Evolutionary conservation across 1,284 basidiomycete species (phyloP).

Genomic region (Xerocomus nothofagi): DNA sequence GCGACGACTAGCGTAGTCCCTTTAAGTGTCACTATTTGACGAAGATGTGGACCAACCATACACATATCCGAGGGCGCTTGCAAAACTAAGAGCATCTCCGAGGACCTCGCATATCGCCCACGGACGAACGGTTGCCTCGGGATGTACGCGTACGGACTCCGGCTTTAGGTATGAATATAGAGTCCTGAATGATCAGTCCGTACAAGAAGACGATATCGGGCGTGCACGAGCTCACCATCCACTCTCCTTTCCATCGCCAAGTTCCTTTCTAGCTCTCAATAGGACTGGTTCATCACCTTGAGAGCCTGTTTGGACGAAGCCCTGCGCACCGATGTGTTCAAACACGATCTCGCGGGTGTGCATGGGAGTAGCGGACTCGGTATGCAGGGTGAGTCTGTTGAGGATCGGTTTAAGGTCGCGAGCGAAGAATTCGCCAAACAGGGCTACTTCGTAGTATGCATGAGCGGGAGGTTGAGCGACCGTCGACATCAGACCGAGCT

Average conservation of each 20-base stretch:
- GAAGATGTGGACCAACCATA: constrained; percentile 35
- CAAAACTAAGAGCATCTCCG: constrained; percentile 75
- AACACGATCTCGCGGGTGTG: constrained; percentile 73
- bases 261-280: constrained; percentile 70
- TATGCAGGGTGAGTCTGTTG: constrained; percentile 73
- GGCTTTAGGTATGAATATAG: constrained; percentile 77
- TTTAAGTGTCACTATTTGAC: constrained; percentile 8
- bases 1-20: constrained; percentile 47
- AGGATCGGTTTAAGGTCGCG: constrained; percentile 64
- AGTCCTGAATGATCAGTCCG: constrained; percentile 47
- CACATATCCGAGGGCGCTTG: constrained; percentile 73
- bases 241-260: constrained; percentile 46
- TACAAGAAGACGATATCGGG: neutral
- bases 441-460: constrained; percentile 75
- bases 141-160: constrained; percentile 72
- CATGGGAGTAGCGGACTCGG: constrained; percentile 69
- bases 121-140: constrained; percentile 78
- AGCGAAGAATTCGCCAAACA: constrained; percentile 72
- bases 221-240: constrained; percentile 51
- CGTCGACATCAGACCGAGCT: constrained; percentile 24
- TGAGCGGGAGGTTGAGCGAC: constrained; percentile 38
- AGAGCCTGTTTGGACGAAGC: constrained; percentile 49
- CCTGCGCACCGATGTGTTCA: constrained; percentile 66
- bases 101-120: constrained; percentile 75
- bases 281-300: constrained; percentile 62